Evolutionary conservation across 116 monocot genomes (phyloP).

Genomic region (Trichopus zeylanicus): DNA sequence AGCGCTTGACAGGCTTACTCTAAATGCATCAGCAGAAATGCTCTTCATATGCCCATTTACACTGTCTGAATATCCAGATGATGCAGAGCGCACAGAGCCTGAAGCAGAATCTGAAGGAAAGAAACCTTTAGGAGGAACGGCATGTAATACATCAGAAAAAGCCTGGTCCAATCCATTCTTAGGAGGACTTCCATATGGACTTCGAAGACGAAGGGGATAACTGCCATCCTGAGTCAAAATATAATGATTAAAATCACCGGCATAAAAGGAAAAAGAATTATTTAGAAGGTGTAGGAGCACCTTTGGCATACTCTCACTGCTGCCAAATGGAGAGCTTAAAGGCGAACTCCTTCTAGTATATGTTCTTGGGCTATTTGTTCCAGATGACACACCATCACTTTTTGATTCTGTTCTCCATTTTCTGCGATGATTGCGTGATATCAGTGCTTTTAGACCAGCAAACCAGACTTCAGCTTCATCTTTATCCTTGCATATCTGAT

Average conservation of each 20-base stretch:
- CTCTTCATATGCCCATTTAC: conserved; percentile 53
- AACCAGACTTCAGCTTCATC: conserved; percentile 99
- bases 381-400: conserved; percentile 84
- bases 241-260: not conserved
- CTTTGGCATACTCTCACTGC: conserved; percentile 69
- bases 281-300: conserved; percentile 15
- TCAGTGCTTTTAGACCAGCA: conserved; percentile 91
- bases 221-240: conserved; percentile 56
- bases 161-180: conserved; percentile 79
- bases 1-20: conserved; percentile 94
- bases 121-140: conserved; percentile 60
- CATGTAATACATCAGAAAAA: conserved; percentile 65
- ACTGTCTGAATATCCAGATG: conserved; percentile 67
- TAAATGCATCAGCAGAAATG: conserved; percentile 51
- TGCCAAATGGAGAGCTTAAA: conserved; percentile 80
- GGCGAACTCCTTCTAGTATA: conserved; percentile 87
- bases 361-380: conserved; percentile 75
- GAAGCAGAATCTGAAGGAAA: conserved; percentile 63
- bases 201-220: conserved; percentile 47
- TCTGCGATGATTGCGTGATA: conserved; percentile 66
- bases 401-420: conserved; percentile 82
- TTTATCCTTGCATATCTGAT: conserved; percentile 97
- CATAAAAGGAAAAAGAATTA: conserved; percentile 11
- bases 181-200: conserved; percentile 83
- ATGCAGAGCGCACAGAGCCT: conserved; percentile 67